Base-by-base conservation (phyloP, 495 filamentous ascomycete genomes). In the Gamarada debralockiae region DNA sequence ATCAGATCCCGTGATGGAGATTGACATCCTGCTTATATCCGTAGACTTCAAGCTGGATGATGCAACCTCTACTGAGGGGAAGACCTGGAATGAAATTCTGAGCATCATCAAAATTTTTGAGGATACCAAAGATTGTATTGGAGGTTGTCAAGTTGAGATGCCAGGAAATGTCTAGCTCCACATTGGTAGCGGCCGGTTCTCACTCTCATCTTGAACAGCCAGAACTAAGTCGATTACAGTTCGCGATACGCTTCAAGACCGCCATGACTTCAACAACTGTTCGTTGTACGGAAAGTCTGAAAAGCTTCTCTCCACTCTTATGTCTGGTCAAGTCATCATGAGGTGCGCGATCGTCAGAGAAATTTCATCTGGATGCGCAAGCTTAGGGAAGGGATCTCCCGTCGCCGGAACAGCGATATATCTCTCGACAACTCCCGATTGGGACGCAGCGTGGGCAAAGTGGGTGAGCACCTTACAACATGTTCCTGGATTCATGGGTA, bases 371-470 rank as follows among this genome's bases (percentile, higher is more conserved):
- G 29, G 29, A 3, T 50, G 52, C 24, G 41, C 42, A 25, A 23
- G 36, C 3, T 46, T 59, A 1, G 57, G 52, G 0, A 46, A 45
- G 1, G 57, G 50, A 18, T 23, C 57, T 9, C 41, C 50, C 1
- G 43, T 59, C 9, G 44, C 53, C 14, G 53, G 57, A n/a, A 59
- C 57, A 24, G 57, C 57, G 6, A 45, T 56, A 29, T 60, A 60
- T 25, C 53, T 52, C 3, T 15, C 10, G 5, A 41, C 37, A 9
- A 31, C 20, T 13, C 1, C 7, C 1, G 23, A 15, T 22, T 46
- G 54, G 45, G 53, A 57, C 14, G 38, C 39, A 17, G 57, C 57
- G 4, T 56, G 53, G 57, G 27, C 53, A n/a, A 23, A 22, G 6
- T 60, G 57, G 57, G 38, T 41, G 2, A 12, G 29, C 4, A 48